Conservation (phyloP, 192 early-diverging fungal genomes). For the Jimgerdemannia flammicorona region DNA sequence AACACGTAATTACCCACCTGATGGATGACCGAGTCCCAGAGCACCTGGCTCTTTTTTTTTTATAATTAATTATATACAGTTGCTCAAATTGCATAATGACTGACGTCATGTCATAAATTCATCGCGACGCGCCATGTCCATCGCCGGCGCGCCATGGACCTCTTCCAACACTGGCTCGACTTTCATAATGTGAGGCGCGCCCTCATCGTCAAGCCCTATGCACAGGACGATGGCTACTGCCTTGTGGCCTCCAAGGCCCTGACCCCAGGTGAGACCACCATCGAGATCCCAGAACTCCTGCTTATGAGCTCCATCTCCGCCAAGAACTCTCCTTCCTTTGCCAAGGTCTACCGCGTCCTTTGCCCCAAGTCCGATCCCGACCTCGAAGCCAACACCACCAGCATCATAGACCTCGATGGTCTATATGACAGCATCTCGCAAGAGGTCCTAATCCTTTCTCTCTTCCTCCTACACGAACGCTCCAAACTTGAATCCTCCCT, state of each 20-base stretch:
- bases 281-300: neutral
- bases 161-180: neutral
- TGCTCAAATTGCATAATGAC: too few relatives aligned
- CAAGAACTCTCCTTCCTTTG: neutral
- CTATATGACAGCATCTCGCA: neutral
- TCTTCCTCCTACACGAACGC: slow-evolving; percentile 2
- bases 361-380: neutral
- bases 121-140: too few relatives aligned
- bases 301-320: neutral
- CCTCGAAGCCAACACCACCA: neutral
- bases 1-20: too few relatives aligned
- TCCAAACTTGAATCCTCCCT: neutral
- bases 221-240: neutral
- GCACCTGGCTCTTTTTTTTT: too few relatives aligned
- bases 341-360: neutral
- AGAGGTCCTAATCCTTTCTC: neutral
- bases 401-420: neutral
- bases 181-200: neutral
- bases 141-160: neutral
- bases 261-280: neutral
- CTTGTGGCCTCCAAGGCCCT: neutral
- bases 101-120: too few relatives aligned
- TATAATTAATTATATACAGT: too few relatives aligned
- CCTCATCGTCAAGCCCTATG: neutral
- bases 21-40: too few relatives aligned